Evolutionary conservation across 1,284 basidiomycete species (phyloP), one percentile per base, ranked within the genome.

Genomic region (Naganishia liquefaciens): DNA sequence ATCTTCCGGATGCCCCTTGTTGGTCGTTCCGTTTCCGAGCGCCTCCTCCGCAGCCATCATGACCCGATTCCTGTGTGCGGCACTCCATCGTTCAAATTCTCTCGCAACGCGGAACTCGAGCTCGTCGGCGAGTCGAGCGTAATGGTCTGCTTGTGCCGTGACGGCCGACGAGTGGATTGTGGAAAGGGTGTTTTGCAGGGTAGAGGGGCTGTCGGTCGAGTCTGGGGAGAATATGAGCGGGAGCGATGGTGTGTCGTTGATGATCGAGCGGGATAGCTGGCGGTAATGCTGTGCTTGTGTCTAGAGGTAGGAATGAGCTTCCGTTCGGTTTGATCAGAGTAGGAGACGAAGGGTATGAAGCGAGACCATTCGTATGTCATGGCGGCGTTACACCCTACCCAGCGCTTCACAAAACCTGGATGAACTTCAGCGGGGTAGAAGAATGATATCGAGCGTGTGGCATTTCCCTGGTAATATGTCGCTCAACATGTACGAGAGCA

Each of bases 1-100:
- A 71, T 83, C 85, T 83, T 80, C 42, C 77, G 78, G 25, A 90
- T 80, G 43, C 87, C 83, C 54, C 85, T 85, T 87, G 89, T 69
- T 28, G 28, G 23, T 33, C 47, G 19, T 17, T 49, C 64, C 58
- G 61, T 66, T 65, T 68, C 81, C 69, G 69, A 89, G 86, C 81
- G 78, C 80, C 33, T 76, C 76, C 21, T 74, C 73, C 23, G 66
- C 67, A 23, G 73, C 73, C 23, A 69, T 68, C 39, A 70, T 70
- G 49, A 78, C 69, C 53, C 78, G 66, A 28, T 72, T 71, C 60
- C 71, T 70, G 66, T 79, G 78, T 25, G 73, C 63, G 23, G 71
- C 71, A 25, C 70, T 72, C 78, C 78, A 79, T 51, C 70, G 69
- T 49, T 68, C 69, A 66, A 77, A 79, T 0, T 71, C 74, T 2